Base-by-base conservation (phyloP, 2,329 filamentous ascomycete genomes). In the Alternaria viburni region DNA sequence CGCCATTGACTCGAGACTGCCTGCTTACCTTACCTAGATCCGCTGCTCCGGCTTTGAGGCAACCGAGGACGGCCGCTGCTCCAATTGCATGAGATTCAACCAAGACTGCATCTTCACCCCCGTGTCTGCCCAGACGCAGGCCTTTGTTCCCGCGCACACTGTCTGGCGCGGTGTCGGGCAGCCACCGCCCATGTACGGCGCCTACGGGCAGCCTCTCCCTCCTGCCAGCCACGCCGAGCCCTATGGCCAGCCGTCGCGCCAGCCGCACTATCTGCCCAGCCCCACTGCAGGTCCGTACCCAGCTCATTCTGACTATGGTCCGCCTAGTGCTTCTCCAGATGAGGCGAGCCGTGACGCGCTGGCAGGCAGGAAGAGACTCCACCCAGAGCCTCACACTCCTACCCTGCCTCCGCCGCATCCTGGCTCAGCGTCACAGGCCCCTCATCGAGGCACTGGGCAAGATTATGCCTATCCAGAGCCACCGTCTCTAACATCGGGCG, bases 81-180 rank as follows among this genome's bases (percentile, higher is more conserved):
- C 85, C 73, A 92, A 92, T 77, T 93, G 90, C 76, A 84, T 89
- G 67, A 85, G 90, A 51, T 93, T 92, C 81, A 90, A 90, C 68
- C 90, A 92, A 79, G 89, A 91, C 76, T 93, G 90, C 80, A 88
- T 93, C 79, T 93, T 93, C 79, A 92, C 90, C 1, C 90, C 90
- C 3, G 90, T 93, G 23, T 91, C 89, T 4, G 90, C 89, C 11
- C 90, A 92, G 80, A 88, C 89, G 9, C 90, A 91, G 77, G 90
- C 90, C 11, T 92, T 92, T 74, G 90, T 92, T 32, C 90, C 90
- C 8, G 90, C 89, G 10, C 89, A 91, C 75, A 89, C 90, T 7
- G 88, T 89, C 61, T 91, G 81, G 79, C 81, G 83, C 54, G 77
- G 78, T 47, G 77, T 77, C 41, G 82, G 83, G 36, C 72, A 75